Evolutionary conservation across 805 yeast species (phyloP), one percentile per base, ranked within the genome.

Genomic region (Hanseniaspora lachancei): DNA sequence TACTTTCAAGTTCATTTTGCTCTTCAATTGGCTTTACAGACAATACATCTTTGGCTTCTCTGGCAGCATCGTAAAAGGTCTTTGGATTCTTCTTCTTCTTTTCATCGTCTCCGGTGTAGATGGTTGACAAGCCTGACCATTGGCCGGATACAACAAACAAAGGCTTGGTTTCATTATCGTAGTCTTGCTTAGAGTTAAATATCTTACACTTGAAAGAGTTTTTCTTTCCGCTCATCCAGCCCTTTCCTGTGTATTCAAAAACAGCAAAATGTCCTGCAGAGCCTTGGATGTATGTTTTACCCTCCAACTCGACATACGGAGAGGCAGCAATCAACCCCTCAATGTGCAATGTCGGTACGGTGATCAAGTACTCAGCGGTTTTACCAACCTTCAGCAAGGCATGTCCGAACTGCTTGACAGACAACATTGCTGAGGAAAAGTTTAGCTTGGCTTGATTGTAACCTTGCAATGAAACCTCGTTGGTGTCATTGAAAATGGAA

Each of bases 221-320:
- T 74, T 89, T 91, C 75, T 89, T 91, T 63, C 98, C 98, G 21
- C 88, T 78, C 66, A 93, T 88, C 72, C 89, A 93, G 35, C 98
- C 98, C 70, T 93, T 81, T 36, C 98, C 98, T 40, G 86, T 76
- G 70, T 78, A 93, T 63, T 86, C 95, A 58, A 93, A 72, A 34
- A 77, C 75, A 16, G 89, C 77, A 59, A 77, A 68, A 70, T 81
- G 82, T 23, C 97, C 97, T 51, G 78, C 76, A 15, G 93, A 82
- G 47, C 88, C 75, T 70, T 86, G 95, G 66, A 93, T 87, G 64
- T 74, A 80, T n/a, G 95, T 78, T 61, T 81, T 81, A 58, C 95
- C 95, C 65, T 91, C 96, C 60, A 93, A 77, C 73, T 93, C 98
- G 54, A 89, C 96, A 68, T 84, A 91, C 32, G 98, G 98, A 2